These are phyloP conservation scores for Zangia roseola DNA, from an alignment of 768 basidiomycete genomes.

Conservation along the genomic window DNA sequence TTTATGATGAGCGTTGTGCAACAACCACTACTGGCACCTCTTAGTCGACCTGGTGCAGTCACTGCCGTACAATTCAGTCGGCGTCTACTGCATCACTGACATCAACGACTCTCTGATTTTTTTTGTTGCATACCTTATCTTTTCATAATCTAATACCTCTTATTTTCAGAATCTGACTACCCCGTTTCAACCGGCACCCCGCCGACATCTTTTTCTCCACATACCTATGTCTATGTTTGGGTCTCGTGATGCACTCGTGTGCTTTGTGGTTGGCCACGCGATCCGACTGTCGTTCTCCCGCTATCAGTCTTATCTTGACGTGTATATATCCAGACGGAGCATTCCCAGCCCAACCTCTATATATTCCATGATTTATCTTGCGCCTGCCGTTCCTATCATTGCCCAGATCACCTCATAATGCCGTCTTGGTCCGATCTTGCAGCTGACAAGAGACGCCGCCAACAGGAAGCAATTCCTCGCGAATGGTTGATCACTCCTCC, in stretches of 20 bases:
- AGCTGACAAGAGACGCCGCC: constrained; percentile 52
- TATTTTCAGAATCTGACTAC: constrained; percentile 9
- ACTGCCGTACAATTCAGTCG: constrained; percentile 26
- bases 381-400: neutral
- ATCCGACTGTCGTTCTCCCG: neutral
- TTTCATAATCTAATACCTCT: constrained; percentile 17
- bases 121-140: neutral
- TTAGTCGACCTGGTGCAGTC: constrained; percentile 75
- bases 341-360: constrained; percentile 6
- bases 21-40: constrained; percentile 82
- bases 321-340: neutral
- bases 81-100: constrained; percentile 65
- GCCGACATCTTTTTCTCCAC: neutral
- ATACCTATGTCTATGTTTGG: neutral
- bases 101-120: constrained; percentile 63
- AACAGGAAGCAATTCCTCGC: constrained; percentile 56
- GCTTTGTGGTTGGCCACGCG: neutral
- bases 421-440: constrained; percentile 51
- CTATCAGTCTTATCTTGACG: constrained; percentile 7
- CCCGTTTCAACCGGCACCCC: neutral
- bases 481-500: constrained; percentile 60
- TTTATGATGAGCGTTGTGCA: constrained; percentile 82
- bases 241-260: constrained; percentile 2
- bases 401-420: constrained; percentile 6
- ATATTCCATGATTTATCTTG: constrained; percentile 3